phyloP scores from a whole-genome alignment of 768 basidiomycete genomes.

The Boletus rufocinnamomeus region DNA sequence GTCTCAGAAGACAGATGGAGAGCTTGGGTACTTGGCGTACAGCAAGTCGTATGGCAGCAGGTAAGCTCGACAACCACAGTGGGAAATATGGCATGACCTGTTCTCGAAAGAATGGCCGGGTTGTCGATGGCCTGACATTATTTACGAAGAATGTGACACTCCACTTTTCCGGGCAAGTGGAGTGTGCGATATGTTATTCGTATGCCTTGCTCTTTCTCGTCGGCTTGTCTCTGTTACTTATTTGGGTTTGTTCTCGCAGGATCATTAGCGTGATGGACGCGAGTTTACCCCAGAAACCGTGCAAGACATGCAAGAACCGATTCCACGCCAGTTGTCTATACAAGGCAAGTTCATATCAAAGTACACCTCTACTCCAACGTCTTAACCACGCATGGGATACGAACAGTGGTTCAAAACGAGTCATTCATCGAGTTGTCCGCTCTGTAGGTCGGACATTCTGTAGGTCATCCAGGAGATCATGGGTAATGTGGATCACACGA shows the following conservation, averaged over 20 bases:
- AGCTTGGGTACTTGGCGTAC: slow-evolving; percentile 90
- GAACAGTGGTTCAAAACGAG: slow-evolving; percentile 85
- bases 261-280: slow-evolving; percentile 92
- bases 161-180: slow-evolving; percentile 94
- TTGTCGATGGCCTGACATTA: slow-evolving; percentile 82
- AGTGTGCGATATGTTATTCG: slow-evolving; percentile 97
- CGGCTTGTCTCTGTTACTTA: not conserved
- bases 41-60: slow-evolving; percentile 87
- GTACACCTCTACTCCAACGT: not conserved
- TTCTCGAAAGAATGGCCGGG: slow-evolving; percentile 72
- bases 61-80: slow-evolving; percentile 45
- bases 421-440: slow-evolving; percentile 87
- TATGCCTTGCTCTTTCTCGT: slow-evolving; percentile 37
- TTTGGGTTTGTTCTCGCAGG: slow-evolving; percentile 40
- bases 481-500: not conserved
- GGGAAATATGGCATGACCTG: not conserved
- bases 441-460: slow-evolving; percentile 85
- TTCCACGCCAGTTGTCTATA: slow-evolving; percentile 93
- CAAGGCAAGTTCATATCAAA: slow-evolving; percentile 54
- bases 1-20: slow-evolving; percentile 91
- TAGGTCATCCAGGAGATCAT: slow-evolving; percentile 25
- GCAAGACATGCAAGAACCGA: slow-evolving; percentile 91
- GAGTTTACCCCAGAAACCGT: slow-evolving; percentile 84
- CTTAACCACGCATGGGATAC: not conserved
- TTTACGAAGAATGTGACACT: slow-evolving; percentile 94